Evolutionary conservation across 768 basidiomycete species (phyloP).

Genomic region (Heimioporus sp.): DNA sequence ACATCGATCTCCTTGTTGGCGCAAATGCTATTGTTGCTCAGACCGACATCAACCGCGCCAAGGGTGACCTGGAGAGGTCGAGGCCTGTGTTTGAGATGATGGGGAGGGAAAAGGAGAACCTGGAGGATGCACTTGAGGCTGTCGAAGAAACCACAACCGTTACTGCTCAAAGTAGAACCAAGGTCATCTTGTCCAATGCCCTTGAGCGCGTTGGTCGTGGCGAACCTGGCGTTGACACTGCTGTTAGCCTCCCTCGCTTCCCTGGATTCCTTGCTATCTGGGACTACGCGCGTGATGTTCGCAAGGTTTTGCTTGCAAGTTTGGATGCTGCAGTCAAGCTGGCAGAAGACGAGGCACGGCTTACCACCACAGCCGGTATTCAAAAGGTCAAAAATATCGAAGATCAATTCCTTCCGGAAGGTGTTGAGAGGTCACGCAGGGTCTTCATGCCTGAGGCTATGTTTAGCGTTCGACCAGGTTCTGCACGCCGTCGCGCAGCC

Average conservation of each 20-base stretch:
- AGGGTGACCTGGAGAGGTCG: slow-evolving; percentile 59
- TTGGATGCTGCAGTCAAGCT: slow-evolving; percentile 76
- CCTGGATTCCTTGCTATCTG: slow-evolving; percentile 80
- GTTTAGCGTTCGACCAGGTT: slow-evolving; percentile 64
- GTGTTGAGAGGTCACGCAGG: slow-evolving; percentile 75
- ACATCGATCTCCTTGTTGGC: slow-evolving; percentile 82
- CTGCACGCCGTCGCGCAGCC: slow-evolving; percentile 34
- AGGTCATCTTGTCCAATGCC: slow-evolving; percentile 58
- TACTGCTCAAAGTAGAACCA: slow-evolving; percentile 52
- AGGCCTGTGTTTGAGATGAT: slow-evolving; percentile 90
- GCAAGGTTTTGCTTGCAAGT: slow-evolving; percentile 70
- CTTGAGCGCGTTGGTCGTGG: slow-evolving; percentile 78
- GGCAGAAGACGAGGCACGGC: slow-evolving; percentile 82
- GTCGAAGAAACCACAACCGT: slow-evolving; percentile 75
- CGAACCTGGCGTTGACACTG: slow-evolving; percentile 55
- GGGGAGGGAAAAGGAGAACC: slow-evolving; percentile 62
- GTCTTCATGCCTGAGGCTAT: slow-evolving; percentile 98
- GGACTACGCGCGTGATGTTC: slow-evolving; percentile 84
- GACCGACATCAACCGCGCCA: slow-evolving; percentile 69
- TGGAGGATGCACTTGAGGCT: slow-evolving; percentile 77
- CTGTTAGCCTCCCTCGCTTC: slow-evolving; percentile 68
- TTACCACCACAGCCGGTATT: slow-evolving; percentile 63
- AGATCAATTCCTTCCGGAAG: slow-evolving; percentile 73
- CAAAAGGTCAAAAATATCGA: slow-evolving; percentile 64
- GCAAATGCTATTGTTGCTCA: slow-evolving; percentile 88